phyloP scores from a whole-genome alignment of 208 protist species.

The Spongospora subterranea region DNA sequence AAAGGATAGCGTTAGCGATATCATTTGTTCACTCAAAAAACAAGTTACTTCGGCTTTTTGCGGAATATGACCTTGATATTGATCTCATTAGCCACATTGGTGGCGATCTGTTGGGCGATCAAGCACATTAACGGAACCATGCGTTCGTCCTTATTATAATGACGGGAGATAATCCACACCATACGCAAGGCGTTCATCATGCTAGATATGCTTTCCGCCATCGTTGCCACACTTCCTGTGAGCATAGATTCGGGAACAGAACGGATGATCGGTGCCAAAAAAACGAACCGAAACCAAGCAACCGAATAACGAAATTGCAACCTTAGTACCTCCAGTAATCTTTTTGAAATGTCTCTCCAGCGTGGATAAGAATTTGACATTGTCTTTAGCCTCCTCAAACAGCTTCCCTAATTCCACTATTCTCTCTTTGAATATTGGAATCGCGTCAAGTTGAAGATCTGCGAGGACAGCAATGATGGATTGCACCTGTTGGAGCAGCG shows the following conservation, averaged over 20 bases:
- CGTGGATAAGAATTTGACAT: constrained; percentile 97
- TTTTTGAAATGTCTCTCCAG: constrained; percentile 98
- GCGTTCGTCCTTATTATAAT: constrained; percentile 97
- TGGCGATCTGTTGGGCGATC: constrained; percentile 92
- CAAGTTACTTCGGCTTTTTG: constrained; percentile 71
- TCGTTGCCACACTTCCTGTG: constrained; percentile 80
- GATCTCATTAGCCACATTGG: constrained; percentile 85
- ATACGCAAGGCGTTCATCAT: constrained; percentile 98
- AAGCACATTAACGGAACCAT: constrained; percentile 96
- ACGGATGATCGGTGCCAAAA: background rate
- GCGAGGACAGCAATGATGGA: constrained; percentile 69
- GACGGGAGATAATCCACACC: constrained; percentile 98
- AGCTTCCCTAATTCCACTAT: constrained; percentile 89
- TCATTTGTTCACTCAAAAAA: too few relatives aligned
- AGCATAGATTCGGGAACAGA: constrained; percentile 13
- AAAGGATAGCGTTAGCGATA: background rate
- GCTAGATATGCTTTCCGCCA: constrained; percentile 93
- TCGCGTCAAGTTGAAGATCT: constrained; percentile 52
- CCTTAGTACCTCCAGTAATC: constrained; percentile 83
- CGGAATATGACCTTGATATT: constrained; percentile 86
- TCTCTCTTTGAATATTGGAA: constrained; percentile 83
- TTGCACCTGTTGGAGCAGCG: background rate
- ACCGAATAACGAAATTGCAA: constrained; percentile 43
- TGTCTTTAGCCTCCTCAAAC: constrained; percentile 96
- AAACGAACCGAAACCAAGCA: constrained; percentile 72